These are phyloP conservation scores for Dryas alaskensis DNA, from an alignment of 306 rosid genomes.

Conservation along the genomic window DNA sequence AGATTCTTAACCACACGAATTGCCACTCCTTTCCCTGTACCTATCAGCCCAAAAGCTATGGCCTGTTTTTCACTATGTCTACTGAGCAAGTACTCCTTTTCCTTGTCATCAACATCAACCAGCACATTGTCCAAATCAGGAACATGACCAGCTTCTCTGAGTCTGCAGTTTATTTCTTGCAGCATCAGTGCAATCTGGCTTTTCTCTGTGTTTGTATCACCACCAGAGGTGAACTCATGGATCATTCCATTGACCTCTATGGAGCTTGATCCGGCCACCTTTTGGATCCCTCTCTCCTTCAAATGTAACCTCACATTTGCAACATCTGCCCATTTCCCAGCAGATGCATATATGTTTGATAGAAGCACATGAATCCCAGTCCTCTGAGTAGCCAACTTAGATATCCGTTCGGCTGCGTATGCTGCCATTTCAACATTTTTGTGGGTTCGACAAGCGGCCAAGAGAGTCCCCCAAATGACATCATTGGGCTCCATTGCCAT, in stretches of 20 bases:
- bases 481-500: constrained; percentile 79
- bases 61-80: constrained; percentile 78
- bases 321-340: constrained; percentile 75
- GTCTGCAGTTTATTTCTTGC: constrained; percentile 52
- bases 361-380: constrained; percentile 59
- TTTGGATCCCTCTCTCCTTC: constrained; percentile 62
- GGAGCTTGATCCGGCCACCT: constrained; percentile 65
- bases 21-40: constrained; percentile 41
- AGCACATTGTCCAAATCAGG: constrained; percentile 73
- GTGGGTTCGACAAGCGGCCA: constrained; percentile 72
- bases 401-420: constrained; percentile 52
- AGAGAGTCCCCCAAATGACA: constrained; percentile 72
- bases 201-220: constrained; percentile 49
- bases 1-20: constrained; percentile 74
- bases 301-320: constrained; percentile 71
- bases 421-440: constrained; percentile 54
- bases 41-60: constrained; percentile 67
- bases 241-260: constrained; percentile 55
- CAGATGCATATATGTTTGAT: constrained; percentile 73
- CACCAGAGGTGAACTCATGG: constrained; percentile 68
- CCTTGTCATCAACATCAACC: constrained; percentile 63
- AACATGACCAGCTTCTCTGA: constrained; percentile 55
- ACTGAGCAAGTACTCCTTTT: constrained; percentile 60
- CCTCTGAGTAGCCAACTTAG: constrained; percentile 45
- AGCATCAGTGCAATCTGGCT: constrained; percentile 51